phyloP scores from a whole-genome alignment of 257 asterid genomes.

The Hygrophila difformis region DNA sequence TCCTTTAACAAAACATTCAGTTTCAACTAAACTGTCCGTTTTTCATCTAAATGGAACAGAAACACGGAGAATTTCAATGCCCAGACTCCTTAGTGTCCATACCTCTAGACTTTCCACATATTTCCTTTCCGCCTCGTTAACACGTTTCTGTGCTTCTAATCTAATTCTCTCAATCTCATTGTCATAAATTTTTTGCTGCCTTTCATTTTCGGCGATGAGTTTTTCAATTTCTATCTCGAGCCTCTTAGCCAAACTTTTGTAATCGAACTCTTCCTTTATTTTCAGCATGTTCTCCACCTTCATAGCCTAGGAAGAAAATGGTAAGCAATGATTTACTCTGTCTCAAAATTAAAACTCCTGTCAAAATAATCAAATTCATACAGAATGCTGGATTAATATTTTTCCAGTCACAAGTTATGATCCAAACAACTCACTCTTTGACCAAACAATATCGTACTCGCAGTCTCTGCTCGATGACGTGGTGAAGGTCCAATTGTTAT shows the following conservation, averaged over 20 bases:
- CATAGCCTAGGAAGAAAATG: constrained; percentile 68
- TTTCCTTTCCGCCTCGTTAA: constrained; percentile 76
- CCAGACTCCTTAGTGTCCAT: too few relatives aligned
- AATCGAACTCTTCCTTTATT: constrained; percentile 95
- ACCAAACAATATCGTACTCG: constrained; percentile 94
- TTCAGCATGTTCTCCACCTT: constrained; percentile 99
- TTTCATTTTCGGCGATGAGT: constrained; percentile 86
- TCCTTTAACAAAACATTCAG: too few relatives aligned
- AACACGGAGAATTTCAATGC: too few relatives aligned
- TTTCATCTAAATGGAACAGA: too few relatives aligned
- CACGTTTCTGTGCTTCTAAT: constrained; percentile 72
- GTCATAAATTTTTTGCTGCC: constrained; percentile 72
- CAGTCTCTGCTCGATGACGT: constrained; percentile 96
- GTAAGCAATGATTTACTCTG: background rate
- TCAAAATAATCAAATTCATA: constrained; percentile 4
- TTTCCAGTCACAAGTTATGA: constrained; percentile 7
- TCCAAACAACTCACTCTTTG: constrained; percentile 69
- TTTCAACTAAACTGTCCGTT: too few relatives aligned
- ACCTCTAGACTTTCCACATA: constrained; percentile 81
- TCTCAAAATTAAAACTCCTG: constrained; percentile 2
- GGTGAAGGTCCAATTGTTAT: constrained; percentile 97
- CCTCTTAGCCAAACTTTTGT: constrained; percentile 78
- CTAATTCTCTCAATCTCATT: constrained; percentile 80
- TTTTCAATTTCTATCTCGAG: constrained; percentile 88
- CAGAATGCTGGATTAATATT: too few relatives aligned